Base-by-base conservation (phyloP, 352 stramenopile genomes). In the Globisporangium okanoganense region DNA sequence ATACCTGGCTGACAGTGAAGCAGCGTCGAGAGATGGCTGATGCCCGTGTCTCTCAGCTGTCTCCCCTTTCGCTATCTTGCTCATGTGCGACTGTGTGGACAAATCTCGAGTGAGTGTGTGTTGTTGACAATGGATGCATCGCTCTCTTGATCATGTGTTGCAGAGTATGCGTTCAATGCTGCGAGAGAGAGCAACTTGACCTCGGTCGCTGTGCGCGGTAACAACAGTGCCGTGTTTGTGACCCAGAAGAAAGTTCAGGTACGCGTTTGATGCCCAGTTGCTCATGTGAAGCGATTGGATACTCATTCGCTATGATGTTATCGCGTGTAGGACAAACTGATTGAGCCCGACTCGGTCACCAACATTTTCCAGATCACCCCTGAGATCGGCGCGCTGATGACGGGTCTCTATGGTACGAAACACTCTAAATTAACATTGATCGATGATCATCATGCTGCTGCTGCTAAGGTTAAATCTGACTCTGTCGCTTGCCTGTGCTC, bases 111-210 rank as follows among this genome's bases (percentile, higher is more conserved):
- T 40, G 35, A 40, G 4, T 40, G 36, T 38, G 18, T 27, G 13
- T 22, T 52, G 45, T 41, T 48, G 24, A 51, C 36, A 3, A 5
- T n/a, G n/a, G n/a, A 33, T 20, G 22, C n/a, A n/a, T n/a, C 7
- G 33, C 10, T 59, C 13, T 52, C 16, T 40, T 40, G 25, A 22
- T 49, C 9, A 40, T 45, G 18, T 45, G 13, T 7, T 47, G 20
- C 56, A 96, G 97, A 99, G 75, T 99, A 99, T 82, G 97, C 96
- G 50, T 99, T 99, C 79, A 98, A 99, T 61, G 95, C 94, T n/a
- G 96, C 96, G 14, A 92, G 96, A 62, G 85, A 90, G 61, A 87
- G 79, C 61, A 97, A 94, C 25, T 76, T 99, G 31, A 99, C 97
- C 44, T 98, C 95, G 0, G 93, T 99, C 20, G 97, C 95, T 25